Evolutionary conservation across 805 yeast species (phyloP).

Genomic region (Candida maesae): DNA sequence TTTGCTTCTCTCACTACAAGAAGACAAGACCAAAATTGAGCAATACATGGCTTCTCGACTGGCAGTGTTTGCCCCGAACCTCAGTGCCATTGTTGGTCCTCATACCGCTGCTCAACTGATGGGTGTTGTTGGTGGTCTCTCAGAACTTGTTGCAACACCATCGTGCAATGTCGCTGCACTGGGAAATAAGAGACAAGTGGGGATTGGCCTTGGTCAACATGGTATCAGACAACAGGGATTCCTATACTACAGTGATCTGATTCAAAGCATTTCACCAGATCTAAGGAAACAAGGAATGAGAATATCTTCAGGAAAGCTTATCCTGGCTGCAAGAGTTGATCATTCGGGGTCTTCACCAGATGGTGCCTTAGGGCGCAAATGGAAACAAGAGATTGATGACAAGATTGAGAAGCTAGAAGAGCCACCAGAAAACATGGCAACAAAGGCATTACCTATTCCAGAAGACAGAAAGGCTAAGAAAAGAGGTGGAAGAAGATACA

Average conservation of each 20-base stretch:
- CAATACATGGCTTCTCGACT: conserved; percentile 54
- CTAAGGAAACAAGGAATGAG: conserved; percentile 67
- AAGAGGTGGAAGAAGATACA: conserved; percentile 78
- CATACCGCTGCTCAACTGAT: conserved; percentile 70
- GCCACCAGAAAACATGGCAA: conserved; percentile 66
- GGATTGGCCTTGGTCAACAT: conserved; percentile 38
- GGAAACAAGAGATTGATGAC: conserved; percentile 54
- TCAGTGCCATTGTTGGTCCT: conserved; percentile 68
- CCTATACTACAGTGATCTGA: conserved; percentile 55
- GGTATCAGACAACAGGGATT: conserved; percentile 66
- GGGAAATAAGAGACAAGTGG: conserved; percentile 49
- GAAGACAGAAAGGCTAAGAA: conserved; percentile 71
- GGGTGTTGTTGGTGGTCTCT: conserved; percentile 64
- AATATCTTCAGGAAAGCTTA: conserved; percentile 72
- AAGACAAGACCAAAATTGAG: conserved; percentile 41
- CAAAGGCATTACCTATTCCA: conserved; percentile 67
- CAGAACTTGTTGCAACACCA: conserved; percentile 63
- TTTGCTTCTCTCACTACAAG: conserved; percentile 42
- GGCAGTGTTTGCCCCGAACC: conserved; percentile 70
- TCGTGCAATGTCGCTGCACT: conserved; percentile 80
- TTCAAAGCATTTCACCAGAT: conserved; percentile 56
- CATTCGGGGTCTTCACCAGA: conserved; percentile 39
- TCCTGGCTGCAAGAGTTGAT: conserved; percentile 83
- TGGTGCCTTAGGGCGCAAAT: conserved; percentile 54
- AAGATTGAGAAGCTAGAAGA: conserved; percentile 69